Evolutionary conservation across 2,329 filamentous ascomycete genomes (phyloP).

Genomic region (Ophiostoma quercus): DNA sequence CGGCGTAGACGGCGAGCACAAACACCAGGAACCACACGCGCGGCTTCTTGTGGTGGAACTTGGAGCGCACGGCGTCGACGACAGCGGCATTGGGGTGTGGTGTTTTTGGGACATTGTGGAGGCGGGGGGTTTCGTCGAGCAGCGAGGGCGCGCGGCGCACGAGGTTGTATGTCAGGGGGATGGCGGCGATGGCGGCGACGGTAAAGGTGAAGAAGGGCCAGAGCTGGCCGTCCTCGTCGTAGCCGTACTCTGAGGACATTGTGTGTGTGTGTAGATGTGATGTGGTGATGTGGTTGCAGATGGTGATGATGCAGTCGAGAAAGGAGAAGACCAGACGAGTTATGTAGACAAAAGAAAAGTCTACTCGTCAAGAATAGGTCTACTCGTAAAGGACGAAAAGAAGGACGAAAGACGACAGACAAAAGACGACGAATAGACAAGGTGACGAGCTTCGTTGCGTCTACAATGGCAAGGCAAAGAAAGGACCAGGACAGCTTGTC

Average conservation of each 20-base stretch:
- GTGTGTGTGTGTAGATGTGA: not conserved
- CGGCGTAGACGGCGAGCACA: slow-evolving; percentile 69
- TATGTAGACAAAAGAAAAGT: too few relatives aligned
- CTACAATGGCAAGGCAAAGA: not conserved
- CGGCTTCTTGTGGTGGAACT: slow-evolving; percentile 84
- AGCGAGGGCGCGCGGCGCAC: slow-evolving; percentile 43
- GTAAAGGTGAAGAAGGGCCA: slow-evolving; percentile 99
- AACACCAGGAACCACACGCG: slow-evolving; percentile 77
- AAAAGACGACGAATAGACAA: not conserved
- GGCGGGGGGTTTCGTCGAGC: slow-evolving; percentile 46
- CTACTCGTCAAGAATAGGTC: not conserved
- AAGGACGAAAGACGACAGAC: not conserved
- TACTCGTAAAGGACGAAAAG: not conserved
- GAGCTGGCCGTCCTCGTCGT: slow-evolving; percentile 97
- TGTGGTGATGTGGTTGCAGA: not conserved
- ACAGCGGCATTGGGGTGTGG: slow-evolving; percentile 76
- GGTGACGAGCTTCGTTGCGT: not conserved
- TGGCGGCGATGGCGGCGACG: slow-evolving; percentile 76
- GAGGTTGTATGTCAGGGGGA: slow-evolving; percentile 85
- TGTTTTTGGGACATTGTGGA: slow-evolving; percentile 65
- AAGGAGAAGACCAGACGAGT: not conserved
- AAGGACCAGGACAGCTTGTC: slow-evolving; percentile 10
- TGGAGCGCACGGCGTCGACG: slow-evolving; percentile 74
- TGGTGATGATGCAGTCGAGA: not conserved
- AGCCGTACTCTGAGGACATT: slow-evolving; percentile 95